Conservation (phyloP, 2,329 filamentous ascomycete species). For the Shiraia bambusicola region DNA sequence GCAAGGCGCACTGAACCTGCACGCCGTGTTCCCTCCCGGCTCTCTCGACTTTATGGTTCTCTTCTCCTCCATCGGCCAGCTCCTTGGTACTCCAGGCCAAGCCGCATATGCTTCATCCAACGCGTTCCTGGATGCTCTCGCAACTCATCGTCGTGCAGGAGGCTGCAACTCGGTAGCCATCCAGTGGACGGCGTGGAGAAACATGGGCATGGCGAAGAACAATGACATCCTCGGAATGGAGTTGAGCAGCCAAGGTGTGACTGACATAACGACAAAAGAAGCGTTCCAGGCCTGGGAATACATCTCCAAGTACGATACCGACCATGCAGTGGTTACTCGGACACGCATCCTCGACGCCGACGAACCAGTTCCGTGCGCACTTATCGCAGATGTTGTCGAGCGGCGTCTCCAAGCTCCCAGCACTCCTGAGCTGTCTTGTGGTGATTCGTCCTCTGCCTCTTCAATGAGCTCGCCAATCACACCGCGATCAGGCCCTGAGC, state of each 20-base stretch:
- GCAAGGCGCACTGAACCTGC: slow-evolving; percentile 28
- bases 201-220: slow-evolving; percentile 43
- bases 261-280: slow-evolving; percentile 46
- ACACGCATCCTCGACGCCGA: slow-evolving; percentile 33
- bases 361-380: slow-evolving; percentile 26
- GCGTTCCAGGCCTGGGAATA: slow-evolving; percentile 49
- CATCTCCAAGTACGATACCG: slow-evolving; percentile 38
- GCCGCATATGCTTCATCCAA: slow-evolving; percentile 33
- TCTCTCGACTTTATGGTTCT: slow-evolving; percentile 32
- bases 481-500: slow-evolving; percentile 21
- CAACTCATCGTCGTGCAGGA: slow-evolving; percentile 23
- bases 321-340: slow-evolving; percentile 45
- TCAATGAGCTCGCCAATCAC: background rate
- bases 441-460: no score
- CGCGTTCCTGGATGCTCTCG: slow-evolving; percentile 34
- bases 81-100: slow-evolving; percentile 28
- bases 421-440: background rate
- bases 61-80: slow-evolving; percentile 30
- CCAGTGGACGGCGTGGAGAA: slow-evolving; percentile 49
- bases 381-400: slow-evolving; percentile 17
- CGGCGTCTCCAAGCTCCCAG: no score
- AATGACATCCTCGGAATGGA: slow-evolving; percentile 46
- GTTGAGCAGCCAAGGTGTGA: slow-evolving; percentile 48
- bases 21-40: slow-evolving; percentile 27
- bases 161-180: slow-evolving; percentile 48